Percentiles rank a stretch among this genome's conserved stretches.
phyloP scores from a whole-genome alignment of 331 rosid species.

The Quercus phellos region DNA sequence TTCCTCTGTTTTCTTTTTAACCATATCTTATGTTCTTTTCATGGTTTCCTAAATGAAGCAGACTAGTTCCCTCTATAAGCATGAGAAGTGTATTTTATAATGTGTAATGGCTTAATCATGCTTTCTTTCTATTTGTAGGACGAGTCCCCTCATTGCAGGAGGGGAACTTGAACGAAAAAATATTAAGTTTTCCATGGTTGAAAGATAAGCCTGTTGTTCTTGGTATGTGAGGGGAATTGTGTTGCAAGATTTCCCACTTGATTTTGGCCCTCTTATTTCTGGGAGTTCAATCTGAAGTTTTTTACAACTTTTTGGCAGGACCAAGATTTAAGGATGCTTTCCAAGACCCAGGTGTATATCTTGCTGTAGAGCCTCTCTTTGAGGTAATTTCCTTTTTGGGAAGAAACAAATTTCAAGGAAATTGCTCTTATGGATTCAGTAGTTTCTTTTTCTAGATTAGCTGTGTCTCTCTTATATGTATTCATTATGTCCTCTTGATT shows the following conservation, averaged over 20 bases:
- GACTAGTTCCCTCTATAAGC: constrained; percentile 6
- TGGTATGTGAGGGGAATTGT: constrained; percentile 41
- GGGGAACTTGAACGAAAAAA: constrained; percentile 75
- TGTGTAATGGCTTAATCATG: constrained; percentile 11
- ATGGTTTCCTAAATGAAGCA: constrained; percentile 4
- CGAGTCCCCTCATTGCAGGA: constrained; percentile 80
- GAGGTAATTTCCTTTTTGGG: constrained; percentile 40
- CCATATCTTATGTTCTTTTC: not conserved
- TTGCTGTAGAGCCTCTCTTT: constrained; percentile 77
- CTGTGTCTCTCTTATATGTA: constrained; percentile 1
- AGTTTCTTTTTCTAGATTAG: not conserved
- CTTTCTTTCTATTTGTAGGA: constrained; percentile 43
- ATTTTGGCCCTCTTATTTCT: constrained; percentile 20
- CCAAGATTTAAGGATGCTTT: constrained; percentile 92
- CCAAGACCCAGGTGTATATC: constrained; percentile 79
- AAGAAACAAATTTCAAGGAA: not conserved
- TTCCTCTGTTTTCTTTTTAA: not conserved
- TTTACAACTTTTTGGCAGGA: constrained; percentile 44
- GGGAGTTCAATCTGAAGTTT: constrained; percentile 12
- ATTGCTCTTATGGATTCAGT: not conserved
- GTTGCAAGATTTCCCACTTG: constrained; percentile 10
- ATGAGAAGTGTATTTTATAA: not conserved
- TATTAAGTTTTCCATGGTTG: constrained; percentile 85
- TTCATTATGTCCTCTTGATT: constrained; percentile 21
- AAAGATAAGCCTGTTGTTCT: constrained; percentile 83